Evolutionary conservation across 441 rosid genomes (phyloP).

Genomic region (Populus hybrid): DNA sequence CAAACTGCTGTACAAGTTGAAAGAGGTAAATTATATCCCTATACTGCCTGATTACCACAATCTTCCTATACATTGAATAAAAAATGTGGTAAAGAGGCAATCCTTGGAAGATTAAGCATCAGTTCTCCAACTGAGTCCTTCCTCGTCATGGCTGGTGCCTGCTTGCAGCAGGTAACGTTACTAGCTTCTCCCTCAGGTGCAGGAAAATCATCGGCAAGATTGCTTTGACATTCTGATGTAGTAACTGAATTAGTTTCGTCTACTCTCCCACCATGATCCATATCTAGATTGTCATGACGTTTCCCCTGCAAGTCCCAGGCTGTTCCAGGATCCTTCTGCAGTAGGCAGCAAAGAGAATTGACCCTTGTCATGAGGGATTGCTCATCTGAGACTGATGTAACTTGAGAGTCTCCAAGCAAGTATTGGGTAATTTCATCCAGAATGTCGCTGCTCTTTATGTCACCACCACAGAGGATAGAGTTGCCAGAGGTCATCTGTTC

Average conservation of each 20-base stretch:
- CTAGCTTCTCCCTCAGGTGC: constrained; percentile 1
- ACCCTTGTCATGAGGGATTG: constrained; percentile 42
- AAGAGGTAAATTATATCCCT: not conserved
- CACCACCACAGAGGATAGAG: constrained; percentile 12
- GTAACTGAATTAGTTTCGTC: constrained; percentile 8
- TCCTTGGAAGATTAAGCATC: constrained; percentile 55
- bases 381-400: constrained; percentile 32
- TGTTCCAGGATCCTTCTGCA: constrained; percentile 41
- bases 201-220: constrained; percentile 9
- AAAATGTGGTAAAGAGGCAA: constrained; percentile 53
- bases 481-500: constrained; percentile 29
- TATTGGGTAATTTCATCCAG: constrained; percentile 42
- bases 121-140: constrained; percentile 53
- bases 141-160: constrained; percentile 30
- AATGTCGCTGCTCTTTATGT: constrained; percentile 23
- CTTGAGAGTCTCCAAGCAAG: constrained; percentile 40
- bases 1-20: constrained; percentile 4
- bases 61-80: constrained; percentile 31
- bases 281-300: not conserved
- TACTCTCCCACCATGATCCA: constrained; percentile 6
- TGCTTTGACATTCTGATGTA: constrained; percentile 7
- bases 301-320: constrained; percentile 17
- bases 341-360: constrained; percentile 47
- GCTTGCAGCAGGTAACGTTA: constrained; percentile 18
- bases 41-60: constrained; percentile 28